These are phyloP conservation scores for Plectranthus barbatus DNA, from an alignment of 257 asterid species.

Conservation along the genomic window DNA sequence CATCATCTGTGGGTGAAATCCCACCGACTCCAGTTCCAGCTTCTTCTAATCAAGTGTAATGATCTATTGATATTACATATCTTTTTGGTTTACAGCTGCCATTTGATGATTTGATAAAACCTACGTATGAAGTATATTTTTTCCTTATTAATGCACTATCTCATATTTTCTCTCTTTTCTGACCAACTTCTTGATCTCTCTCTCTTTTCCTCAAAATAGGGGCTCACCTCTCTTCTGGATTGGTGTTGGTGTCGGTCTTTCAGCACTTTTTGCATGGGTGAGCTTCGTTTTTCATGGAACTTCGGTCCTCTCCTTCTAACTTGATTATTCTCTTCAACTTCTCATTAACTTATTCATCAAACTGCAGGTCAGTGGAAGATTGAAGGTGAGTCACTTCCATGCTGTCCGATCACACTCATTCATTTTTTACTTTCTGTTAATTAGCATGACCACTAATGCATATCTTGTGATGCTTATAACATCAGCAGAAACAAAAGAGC, in stretches of 20 bases:
- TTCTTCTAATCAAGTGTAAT: slow-evolving; percentile 65
- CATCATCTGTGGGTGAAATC: slow-evolving; percentile 73
- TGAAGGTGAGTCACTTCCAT: slow-evolving; percentile 52
- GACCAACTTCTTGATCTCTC: neutral
- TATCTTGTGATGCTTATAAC: neutral
- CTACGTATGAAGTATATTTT: neutral
- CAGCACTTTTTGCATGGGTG: slow-evolving; percentile 92
- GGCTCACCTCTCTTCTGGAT: slow-evolving; percentile 97
- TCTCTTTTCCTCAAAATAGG: slow-evolving; percentile 29
- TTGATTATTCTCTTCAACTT: neutral
- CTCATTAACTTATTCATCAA: slow-evolving; percentile 19
- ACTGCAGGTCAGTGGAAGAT: slow-evolving; percentile 65
- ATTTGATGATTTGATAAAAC: neutral
- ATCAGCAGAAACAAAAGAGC: neutral
- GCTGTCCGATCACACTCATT: slow-evolving; percentile 2
- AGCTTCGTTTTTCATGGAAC: slow-evolving; percentile 13
- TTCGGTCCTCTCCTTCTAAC: slow-evolving; percentile 3
- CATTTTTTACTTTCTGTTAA: neutral
- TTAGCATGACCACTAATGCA: neutral
- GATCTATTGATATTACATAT: neutral
- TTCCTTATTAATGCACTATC: neutral
- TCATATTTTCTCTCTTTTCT: slow-evolving; percentile 3
- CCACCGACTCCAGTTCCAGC: slow-evolving; percentile 67
- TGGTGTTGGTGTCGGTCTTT: slow-evolving; percentile 90
- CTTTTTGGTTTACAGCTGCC: slow-evolving; percentile 2